Conservation (phyloP, 1,284 basidiomycete genomes). For the Ustilago nuda region DNA sequence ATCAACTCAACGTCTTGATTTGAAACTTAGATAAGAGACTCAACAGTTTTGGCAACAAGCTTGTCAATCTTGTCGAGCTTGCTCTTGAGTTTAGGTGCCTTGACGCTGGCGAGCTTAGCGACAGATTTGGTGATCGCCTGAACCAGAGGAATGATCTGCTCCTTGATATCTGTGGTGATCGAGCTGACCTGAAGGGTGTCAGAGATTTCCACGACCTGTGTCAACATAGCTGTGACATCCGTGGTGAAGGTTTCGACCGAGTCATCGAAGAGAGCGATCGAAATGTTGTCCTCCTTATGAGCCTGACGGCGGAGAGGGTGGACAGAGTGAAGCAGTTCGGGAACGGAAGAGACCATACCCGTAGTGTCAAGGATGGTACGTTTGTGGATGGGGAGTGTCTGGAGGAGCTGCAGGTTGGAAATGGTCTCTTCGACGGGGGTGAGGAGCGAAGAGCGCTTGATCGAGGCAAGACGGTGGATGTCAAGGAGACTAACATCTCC, state of each 20-base stretch:
- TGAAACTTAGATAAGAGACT: conserved; percentile 11
- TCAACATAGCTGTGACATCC: conserved; percentile 7
- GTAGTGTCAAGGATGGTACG: conserved; percentile 11
- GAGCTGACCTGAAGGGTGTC: conserved; percentile 13
- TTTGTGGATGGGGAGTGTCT: conserved; percentile 10
- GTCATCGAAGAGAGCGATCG: conserved; percentile 13
- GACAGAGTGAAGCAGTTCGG: background rate
- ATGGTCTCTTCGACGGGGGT: conserved; percentile 6
- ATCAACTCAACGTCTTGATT: background rate
- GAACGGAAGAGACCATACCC: background rate
- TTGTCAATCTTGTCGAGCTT: conserved; percentile 7
- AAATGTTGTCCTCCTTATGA: background rate
- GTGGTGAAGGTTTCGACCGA: conserved; percentile 18
- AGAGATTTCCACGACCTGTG: conserved; percentile 15
- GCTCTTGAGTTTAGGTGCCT: background rate
- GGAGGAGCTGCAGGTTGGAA: conserved; percentile 6
- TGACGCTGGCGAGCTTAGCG: background rate
- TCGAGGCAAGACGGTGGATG: conserved; percentile 5
- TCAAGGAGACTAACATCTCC: conserved; percentile 11
- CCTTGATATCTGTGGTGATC: conserved; percentile 12
- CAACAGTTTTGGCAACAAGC: conserved; percentile 14
- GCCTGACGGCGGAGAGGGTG: background rate
- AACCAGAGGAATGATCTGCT: conserved; percentile 15
- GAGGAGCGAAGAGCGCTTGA: conserved; percentile 19
- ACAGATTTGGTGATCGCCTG: background rate